Percentiles rank a stretch among this genome's conserved stretches.
Conservation (phyloP, 2,329 filamentous ascomycete species). For the Xylaria sp. region DNA sequence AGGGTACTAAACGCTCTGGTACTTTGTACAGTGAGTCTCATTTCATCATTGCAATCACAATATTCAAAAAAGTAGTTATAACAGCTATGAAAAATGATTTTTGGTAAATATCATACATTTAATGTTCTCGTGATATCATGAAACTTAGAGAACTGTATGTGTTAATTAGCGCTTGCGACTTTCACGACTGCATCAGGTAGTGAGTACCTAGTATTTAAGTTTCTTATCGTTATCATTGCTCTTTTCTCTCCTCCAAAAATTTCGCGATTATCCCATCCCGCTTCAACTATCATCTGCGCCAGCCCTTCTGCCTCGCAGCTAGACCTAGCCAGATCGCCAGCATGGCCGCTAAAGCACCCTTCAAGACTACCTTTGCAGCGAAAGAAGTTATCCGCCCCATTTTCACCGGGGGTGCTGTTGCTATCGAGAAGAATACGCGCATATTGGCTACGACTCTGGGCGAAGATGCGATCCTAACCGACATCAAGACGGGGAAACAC, state of each 20-base stretch:
- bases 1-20: slow-evolving; percentile 6
- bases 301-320: slow-evolving; percentile 14
- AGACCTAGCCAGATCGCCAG: slow-evolving; percentile 28
- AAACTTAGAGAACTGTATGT: neutral
- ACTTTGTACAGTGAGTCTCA: neutral
- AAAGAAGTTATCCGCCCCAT: slow-evolving; percentile 88
- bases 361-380: slow-evolving; percentile 91
- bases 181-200: neutral
- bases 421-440: slow-evolving; percentile 81
- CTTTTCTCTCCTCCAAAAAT: slow-evolving; percentile 39
- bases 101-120: neutral
- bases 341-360: slow-evolving; percentile 70
- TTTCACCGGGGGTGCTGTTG: slow-evolving; percentile 89
- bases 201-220: slow-evolving; percentile 12
- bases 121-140: neutral
- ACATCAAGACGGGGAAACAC: slow-evolving; percentile 83
- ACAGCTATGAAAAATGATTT: neutral
- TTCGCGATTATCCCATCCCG: slow-evolving; percentile 38
- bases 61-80: no score
- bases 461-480: slow-evolving; percentile 89
- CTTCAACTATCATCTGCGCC: slow-evolving; percentile 22
- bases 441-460: slow-evolving; percentile 90
- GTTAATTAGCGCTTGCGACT: neutral
- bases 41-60: neutral
- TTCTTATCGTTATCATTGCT: slow-evolving; percentile 41